Base-by-base conservation (phyloP, 257 asterid genomes). In the Solanum arcanum region DNA sequence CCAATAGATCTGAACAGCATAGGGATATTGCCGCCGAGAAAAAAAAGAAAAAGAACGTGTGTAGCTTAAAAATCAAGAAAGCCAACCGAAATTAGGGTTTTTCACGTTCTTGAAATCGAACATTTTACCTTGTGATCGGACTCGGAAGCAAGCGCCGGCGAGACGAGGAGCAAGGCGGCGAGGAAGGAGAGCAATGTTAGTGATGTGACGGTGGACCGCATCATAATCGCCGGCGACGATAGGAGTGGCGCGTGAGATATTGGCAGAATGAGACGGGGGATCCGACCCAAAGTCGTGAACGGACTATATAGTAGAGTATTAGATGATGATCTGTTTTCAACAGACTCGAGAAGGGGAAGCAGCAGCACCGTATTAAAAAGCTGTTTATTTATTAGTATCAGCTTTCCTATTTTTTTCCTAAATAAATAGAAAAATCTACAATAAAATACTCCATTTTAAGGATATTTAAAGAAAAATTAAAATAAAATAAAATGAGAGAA, bases 111-210 rank as follows among this genome's bases (percentile, higher is more conserved):
- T 33, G 21, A 3, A 14, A 77, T 77, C 64, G 84, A 25, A 46
- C 25, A 83, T n/a, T 81, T 18, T 39, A 87, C 89, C 89, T 83
- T 87, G 89, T 87, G 89, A 87, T 87, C 89, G 78, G 87, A 83
- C 78, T 87, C 89, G 69, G 89, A 87, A 75, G 89, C 89, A 70
- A 83, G 62, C 59, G 64, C 89, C 41, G 86, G 84, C 83, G 89
- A 87, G 69, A 87, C 42, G 23, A 87, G 42, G 70, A 73, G 76
- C 29, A 70, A 16, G 21, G 80, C 78, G n/a, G 87, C 39, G 85
- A 87, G 69, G 39, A 87, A 72, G 52, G 37, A 78, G 66, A 78
- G 25, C 42, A 78, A 12, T 29, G 69, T 49, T 49, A 81, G 80
- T 74, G 80, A 59, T 83, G 85, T 69, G 60, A 74, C 84, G 89